Evolutionary conservation across 1,284 basidiomycete genomes (phyloP), one percentile per base, ranked within the genome.

Genomic region (Leucoagaricus sp.): DNA sequence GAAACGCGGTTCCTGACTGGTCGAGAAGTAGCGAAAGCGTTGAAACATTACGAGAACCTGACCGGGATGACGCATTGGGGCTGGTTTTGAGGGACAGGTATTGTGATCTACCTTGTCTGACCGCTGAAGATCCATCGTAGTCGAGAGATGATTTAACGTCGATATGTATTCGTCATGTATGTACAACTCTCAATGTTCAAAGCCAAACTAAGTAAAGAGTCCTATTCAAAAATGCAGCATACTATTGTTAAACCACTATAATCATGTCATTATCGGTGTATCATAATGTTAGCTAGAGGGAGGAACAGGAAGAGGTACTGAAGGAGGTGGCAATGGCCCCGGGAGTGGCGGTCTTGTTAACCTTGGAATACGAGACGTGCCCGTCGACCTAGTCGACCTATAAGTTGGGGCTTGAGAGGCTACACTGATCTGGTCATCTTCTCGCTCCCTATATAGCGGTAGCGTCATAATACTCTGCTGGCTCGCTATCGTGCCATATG

Each of bases 1-100:
- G 71, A 76, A 8, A 77, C 79, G 54, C 72, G 75, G 46, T 82
- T 79, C 53, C 64, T 85, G 47, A 73, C 71, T 42, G 72, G 73
- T 4, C 60, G 64, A 2, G 75, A 83, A 44, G 73, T 82, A n/a
- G 78, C 74, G 3, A 64, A 71, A 0, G 63, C 78, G 15, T 67
- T 84, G 60, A 69, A 67, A 38, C 68, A 78, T 59, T 84, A 84
- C 61, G 78, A 82, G 58, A 63, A 65, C 5, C 64, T 77, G 40
- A 75, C 76, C 2, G 72, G 69, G 13, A 78, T 78, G 73, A 67
- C 65, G 34, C 54, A 58, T 38, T 75, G 69, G 72, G n/a, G n/a
- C n/a, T n/a, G n/a, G n/a, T n/a, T n/a, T n/a, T n/a, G n/a, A n/a
- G n/a, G n/a, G n/a, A n/a, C n/a, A n/a, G n/a, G n/a, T n/a, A n/a